A percentile compares a stretch with the other conserved stretches of the same genome.
Conservation (phyloP, 805 yeast species). For the Torulaspora microellipsoides region DNA sequence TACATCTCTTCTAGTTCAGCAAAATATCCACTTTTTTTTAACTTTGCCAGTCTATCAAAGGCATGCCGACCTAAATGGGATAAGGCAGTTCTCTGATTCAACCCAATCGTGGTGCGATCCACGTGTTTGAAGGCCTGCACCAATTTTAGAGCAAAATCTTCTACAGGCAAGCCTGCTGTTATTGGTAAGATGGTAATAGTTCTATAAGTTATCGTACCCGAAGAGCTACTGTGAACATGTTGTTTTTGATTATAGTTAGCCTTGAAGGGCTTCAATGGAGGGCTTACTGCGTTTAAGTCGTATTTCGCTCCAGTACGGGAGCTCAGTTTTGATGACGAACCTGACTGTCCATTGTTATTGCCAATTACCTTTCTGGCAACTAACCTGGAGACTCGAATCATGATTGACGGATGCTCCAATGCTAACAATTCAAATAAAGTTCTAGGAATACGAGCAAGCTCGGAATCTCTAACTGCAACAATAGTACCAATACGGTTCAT, state of each 20-base stretch:
- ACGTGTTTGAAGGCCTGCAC: slow-evolving; percentile 67
- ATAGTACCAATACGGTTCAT: slow-evolving; percentile 62
- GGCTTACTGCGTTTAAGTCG: slow-evolving; percentile 33
- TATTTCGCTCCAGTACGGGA: slow-evolving; percentile 19
- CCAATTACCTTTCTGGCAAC: slow-evolving; percentile 58
- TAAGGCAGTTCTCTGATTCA: slow-evolving; percentile 80
- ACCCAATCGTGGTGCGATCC: slow-evolving; percentile 66
- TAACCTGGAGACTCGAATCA: slow-evolving; percentile 82
- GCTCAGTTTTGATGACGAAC: slow-evolving; percentile 12
- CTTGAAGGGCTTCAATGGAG: slow-evolving; percentile 26
- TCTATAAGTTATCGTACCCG: slow-evolving; percentile 43
- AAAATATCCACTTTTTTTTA: slow-evolving; percentile 84
- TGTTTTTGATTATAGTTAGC: slow-evolving; percentile 13
- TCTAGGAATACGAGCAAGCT: slow-evolving; percentile 88
- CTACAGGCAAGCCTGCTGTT: slow-evolving; percentile 75
- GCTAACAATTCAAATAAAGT: slow-evolving; percentile 82
- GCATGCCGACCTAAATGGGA: slow-evolving; percentile 86
- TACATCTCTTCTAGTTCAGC: slow-evolving; percentile 86
- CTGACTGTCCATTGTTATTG: slow-evolving; percentile 10
- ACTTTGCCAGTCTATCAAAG: slow-evolving; percentile 78
- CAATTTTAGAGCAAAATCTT: slow-evolving; percentile 73
- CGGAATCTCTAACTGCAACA: slow-evolving; percentile 89
- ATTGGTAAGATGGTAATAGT: slow-evolving; percentile 84
- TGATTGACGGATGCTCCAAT: slow-evolving; percentile 78
- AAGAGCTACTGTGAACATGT: slow-evolving; percentile 14